phyloP scores from a whole-genome alignment of 2,329 filamentous ascomycete genomes.

The Whalleya microplaca region DNA sequence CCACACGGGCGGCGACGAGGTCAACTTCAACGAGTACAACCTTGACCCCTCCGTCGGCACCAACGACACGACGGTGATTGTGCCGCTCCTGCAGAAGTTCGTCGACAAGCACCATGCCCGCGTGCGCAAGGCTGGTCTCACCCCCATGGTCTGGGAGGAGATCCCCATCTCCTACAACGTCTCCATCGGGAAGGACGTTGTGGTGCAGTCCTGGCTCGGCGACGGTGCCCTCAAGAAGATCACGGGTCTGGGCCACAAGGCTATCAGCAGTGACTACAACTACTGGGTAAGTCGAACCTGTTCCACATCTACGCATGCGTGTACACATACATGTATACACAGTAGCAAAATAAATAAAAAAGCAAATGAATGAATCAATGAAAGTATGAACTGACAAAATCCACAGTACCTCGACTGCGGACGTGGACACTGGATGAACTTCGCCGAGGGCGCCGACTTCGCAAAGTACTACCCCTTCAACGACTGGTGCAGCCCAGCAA shows the following conservation, averaged over 20 bases:
- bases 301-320: not conserved
- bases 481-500: conserved; percentile 80
- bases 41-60: conserved; percentile 74
- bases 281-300: conserved; percentile 64
- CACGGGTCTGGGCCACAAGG: conserved; percentile 67
- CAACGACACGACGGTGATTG: conserved; percentile 66
- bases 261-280: conserved; percentile 75
- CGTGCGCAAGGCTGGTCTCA: conserved; percentile 65
- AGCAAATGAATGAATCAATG: too few relatives aligned
- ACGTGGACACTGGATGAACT: conserved; percentile 78
- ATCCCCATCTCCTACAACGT: conserved; percentile 80
- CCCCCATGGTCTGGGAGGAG: conserved; percentile 86
- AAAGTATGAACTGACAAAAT: too few relatives aligned
- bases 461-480: conserved; percentile 67
- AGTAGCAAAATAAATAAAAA: not conserved
- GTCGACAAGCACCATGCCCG: conserved; percentile 71
- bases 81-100: conserved; percentile 78
- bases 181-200: conserved; percentile 68
- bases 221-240: conserved; percentile 63
- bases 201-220: conserved; percentile 80
- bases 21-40: conserved; percentile 75
- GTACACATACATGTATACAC: not conserved
- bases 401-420: conserved; percentile 80
- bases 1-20: conserved; percentile 87
- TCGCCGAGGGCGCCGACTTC: conserved; percentile 59